Evolutionary conservation across 1,284 basidiomycete genomes (phyloP), one percentile per base, ranked within the genome.

Genomic region (Anthracocystis panici-leucophaei): DNA sequence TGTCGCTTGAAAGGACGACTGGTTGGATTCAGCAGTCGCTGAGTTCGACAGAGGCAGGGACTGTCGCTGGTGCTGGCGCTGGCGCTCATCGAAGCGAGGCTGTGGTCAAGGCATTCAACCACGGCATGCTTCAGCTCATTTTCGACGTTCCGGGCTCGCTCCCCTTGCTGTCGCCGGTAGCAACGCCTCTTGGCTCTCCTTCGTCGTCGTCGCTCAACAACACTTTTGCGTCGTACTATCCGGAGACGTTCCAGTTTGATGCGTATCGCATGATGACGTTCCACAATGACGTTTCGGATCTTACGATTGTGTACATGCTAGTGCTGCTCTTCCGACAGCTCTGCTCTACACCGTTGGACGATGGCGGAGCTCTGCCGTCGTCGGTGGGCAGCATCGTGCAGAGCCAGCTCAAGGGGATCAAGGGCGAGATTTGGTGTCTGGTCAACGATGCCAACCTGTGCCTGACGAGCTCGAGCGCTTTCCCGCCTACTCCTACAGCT

Each of bases 191-290:
- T 49, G 33, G 74, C 58, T 94, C 21, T 48, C 65, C 75, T 0
- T 76, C 63, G 23, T 77, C 76, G 35, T 77, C 73, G 5, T 75
- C 69, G 21, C 50, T 81, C 29, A 80, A 80, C 75, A 71, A 75
- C 50, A 65, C 72, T 0, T 80, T 69, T 68, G 64, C 76, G 10
- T 45, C 71, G 8, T 65, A 54, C 51, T 81, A 80, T 42, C 80
- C 80, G 0, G 94, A 96, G 87, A 93, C 92, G 4, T 88, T 93
- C 35, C 92, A 92, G 84, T 91, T 95, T 75, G 94, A 96, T 87
- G 89, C 89, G 57, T 87, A 90, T 49, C 90, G 94, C 27, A 87
- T 97, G 33, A 87, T 89, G 55, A 88, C 89, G 40, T 89, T 93
- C 74, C 89, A 89, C 78, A 88, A 89, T 57, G 93, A 95, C 68